phyloP scores from a whole-genome alignment of 192 early-diverging fungal species.

The Haplosporangium gracile region DNA sequence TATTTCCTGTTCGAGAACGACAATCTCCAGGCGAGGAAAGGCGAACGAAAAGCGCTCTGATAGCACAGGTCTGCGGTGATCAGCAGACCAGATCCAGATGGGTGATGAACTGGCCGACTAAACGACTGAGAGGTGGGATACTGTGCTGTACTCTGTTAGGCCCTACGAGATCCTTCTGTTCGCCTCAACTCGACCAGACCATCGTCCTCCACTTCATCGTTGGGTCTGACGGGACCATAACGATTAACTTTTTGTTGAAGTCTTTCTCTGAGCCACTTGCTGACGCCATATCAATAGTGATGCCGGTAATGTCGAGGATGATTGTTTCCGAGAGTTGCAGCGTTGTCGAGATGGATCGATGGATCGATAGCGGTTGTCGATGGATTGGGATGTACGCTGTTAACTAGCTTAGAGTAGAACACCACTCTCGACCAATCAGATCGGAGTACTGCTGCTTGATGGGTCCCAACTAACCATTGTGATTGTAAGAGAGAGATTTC shows the following conservation, averaged over 20 bases:
- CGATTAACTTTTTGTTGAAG: background rate
- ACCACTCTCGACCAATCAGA: background rate
- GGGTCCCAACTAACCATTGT: conserved; percentile 44
- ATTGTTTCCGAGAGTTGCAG: background rate
- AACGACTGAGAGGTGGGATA: background rate
- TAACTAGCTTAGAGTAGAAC: background rate
- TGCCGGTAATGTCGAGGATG: background rate
- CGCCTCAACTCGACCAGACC: background rate
- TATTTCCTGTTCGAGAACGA: background rate
- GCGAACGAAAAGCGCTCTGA: background rate
- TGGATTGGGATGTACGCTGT: background rate
- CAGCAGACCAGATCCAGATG: background rate
- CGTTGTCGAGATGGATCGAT: conserved; percentile 24
- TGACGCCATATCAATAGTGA: no score
- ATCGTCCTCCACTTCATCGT: background rate
- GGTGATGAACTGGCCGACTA: background rate
- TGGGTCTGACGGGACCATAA: background rate
- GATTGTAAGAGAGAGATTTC: conserved; percentile 48
- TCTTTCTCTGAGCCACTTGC: background rate
- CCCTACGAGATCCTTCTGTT: background rate
- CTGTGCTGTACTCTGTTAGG: background rate
- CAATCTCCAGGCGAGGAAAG: background rate
- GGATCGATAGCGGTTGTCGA: conserved; percentile 11
- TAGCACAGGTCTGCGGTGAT: background rate
- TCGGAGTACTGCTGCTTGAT: background rate